These are phyloP conservation scores for Colletotrichum salicis DNA, from an alignment of 2,329 filamentous ascomycete genomes.

Conservation along the genomic window DNA sequence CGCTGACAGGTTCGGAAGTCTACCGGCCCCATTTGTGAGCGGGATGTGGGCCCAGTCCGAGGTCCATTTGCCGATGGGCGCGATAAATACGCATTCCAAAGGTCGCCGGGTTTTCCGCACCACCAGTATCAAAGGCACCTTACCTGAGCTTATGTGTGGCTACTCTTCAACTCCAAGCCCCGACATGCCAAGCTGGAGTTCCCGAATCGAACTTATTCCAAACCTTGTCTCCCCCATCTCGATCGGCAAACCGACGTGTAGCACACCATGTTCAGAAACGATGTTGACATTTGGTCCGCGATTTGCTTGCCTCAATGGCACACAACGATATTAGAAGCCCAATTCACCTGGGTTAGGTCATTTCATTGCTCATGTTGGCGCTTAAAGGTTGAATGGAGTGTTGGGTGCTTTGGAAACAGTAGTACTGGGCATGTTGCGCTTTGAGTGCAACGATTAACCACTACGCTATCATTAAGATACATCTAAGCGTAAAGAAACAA, in stretches of 20 bases:
- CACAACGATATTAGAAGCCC: too few relatives aligned
- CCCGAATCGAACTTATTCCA: constrained; percentile 54
- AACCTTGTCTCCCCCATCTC: constrained; percentile 49
- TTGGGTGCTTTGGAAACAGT: not conserved
- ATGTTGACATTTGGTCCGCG: too few relatives aligned
- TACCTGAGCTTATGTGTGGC: too few relatives aligned
- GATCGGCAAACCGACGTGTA: constrained; percentile 53
- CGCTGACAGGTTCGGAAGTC: not conserved
- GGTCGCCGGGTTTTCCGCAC: not conserved
- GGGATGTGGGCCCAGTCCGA: not conserved
- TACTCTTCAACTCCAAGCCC: too few relatives aligned
- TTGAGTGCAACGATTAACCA: not conserved
- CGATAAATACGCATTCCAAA: not conserved
- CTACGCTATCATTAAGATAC: not conserved
- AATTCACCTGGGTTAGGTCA: too few relatives aligned
- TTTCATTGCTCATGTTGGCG: not conserved
- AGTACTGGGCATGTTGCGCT: not conserved
- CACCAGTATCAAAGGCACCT: too few relatives aligned
- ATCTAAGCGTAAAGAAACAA: not conserved
- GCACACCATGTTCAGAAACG: constrained; percentile 38
- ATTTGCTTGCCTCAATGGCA: too few relatives aligned
- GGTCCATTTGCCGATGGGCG: not conserved
- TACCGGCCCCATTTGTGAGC: not conserved
- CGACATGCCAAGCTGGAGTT: too few relatives aligned
- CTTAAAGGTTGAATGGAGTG: not conserved